A percentile compares a stretch with the other conserved stretches of the same genome.
Conservation (phyloP, 495 filamentous ascomycete species). For the Lasiosphaeria miniovina region DNA sequence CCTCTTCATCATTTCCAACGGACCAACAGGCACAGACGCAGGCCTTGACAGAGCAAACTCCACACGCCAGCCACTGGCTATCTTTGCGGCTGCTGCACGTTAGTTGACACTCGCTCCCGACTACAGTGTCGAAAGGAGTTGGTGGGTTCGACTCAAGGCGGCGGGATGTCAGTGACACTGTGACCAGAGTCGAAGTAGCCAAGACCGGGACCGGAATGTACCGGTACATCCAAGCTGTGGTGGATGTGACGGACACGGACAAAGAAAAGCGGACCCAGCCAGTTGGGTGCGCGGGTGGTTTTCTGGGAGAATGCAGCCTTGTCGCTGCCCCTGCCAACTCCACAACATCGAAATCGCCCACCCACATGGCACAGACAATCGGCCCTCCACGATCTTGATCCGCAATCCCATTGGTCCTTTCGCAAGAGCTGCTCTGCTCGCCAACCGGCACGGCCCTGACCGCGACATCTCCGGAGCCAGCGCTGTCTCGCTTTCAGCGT, state of each 20-base stretch:
- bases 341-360: slow-evolving; percentile 17
- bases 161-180: not conserved
- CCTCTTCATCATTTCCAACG: not conserved
- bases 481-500: not conserved
- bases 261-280: slow-evolving; percentile 16
- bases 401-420: slow-evolving; percentile 11
- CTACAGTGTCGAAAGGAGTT: too few species aligned
- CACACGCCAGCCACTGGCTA: not conserved
- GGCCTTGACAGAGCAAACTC: not conserved
- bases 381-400: not conserved
- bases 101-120: too few species aligned
- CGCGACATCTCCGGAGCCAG: not conserved
- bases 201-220: not conserved
- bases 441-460: not conserved
- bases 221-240: not conserved
- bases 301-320: slow-evolving; percentile 17
- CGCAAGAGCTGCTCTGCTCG: not conserved
- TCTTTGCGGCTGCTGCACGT: not conserved
- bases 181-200: too few species aligned
- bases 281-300: slow-evolving; percentile 8
- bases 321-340: slow-evolving; percentile 15
- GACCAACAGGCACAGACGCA: not conserved
- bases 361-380: slow-evolving; percentile 3
- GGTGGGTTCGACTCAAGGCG: not conserved
- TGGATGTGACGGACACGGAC: not conserved